phyloP scores from a whole-genome alignment of 2,329 filamentous ascomycete species.

The Alternaria arborescens region DNA sequence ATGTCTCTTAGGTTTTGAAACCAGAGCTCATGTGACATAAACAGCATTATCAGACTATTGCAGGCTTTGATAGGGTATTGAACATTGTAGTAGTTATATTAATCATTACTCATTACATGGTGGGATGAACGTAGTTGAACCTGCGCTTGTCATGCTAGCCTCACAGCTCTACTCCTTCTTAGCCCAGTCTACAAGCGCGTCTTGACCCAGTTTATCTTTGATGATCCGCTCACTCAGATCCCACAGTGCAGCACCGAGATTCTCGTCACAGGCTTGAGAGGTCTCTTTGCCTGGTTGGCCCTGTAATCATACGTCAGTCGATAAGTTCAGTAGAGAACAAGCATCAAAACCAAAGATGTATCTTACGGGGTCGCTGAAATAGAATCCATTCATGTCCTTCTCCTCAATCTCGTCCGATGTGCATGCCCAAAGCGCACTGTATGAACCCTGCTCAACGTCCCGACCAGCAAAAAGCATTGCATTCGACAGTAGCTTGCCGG shows the following conservation, averaged over 20 bases:
- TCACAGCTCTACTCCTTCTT: background rate
- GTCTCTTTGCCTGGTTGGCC: conserved; percentile 51
- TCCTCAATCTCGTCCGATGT: conserved; percentile 55
- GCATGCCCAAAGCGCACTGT: conserved; percentile 53
- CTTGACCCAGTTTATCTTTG: conserved; percentile 53
- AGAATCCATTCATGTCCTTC: conserved; percentile 55
- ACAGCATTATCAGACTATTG: background rate
- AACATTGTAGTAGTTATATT: background rate
- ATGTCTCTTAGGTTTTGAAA: background rate
- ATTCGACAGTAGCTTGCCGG: conserved; percentile 51
- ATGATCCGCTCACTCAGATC: conserved; percentile 52
- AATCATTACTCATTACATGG: background rate
- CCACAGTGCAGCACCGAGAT: conserved; percentile 53
- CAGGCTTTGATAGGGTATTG: background rate
- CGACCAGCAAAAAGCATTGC: conserved; percentile 49
- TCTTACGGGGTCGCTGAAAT: conserved; percentile 51
- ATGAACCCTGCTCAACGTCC: conserved; percentile 55
- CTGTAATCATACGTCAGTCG: background rate
- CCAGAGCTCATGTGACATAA: background rate
- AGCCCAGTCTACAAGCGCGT: conserved; percentile 51
- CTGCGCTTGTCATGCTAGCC: background rate
- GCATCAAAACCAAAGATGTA: background rate
- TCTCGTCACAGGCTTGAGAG: conserved; percentile 51
- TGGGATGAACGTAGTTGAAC: background rate
- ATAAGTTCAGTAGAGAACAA: background rate